Percentiles rank a stretch among this genome's conserved stretches.
phyloP scores from a whole-genome alignment of 805 yeast species.

The Kuraishia cidri region DNA sequence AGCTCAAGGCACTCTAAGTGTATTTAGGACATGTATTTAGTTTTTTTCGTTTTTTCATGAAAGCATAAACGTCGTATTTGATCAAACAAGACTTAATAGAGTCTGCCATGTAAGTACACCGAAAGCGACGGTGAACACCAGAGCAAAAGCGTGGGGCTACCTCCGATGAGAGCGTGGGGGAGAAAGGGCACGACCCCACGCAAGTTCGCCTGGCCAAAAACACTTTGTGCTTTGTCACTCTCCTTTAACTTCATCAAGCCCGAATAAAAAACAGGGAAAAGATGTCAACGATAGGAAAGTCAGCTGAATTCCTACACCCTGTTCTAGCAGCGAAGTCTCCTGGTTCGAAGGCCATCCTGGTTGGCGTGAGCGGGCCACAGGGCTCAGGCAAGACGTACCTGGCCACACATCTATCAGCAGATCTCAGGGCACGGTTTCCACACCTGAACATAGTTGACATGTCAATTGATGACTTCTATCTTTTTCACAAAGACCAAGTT shows the following conservation, averaged over 20 bases:
- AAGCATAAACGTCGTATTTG: background rate
- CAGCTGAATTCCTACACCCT: background rate
- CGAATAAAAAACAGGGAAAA: no score
- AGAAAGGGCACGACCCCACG: no score
- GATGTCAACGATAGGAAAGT: background rate
- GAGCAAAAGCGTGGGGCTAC: no score
- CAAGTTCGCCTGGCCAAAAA: no score
- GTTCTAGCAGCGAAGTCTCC: background rate
- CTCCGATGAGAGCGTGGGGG: no score
- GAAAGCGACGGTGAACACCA: background rate
- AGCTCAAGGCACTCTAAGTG: constrained; percentile 52
- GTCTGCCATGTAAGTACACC: background rate
- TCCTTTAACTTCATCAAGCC: no score
- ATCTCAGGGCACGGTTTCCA: constrained; percentile 25
- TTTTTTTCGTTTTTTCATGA: no score
- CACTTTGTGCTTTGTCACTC: no score
- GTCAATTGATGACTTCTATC: constrained; percentile 84
- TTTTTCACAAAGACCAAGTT: constrained; percentile 54
- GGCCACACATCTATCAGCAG: constrained; percentile 27
- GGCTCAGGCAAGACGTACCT: constrained; percentile 71
- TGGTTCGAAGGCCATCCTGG: constrained; percentile 11
- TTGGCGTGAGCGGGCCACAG: constrained; percentile 65
- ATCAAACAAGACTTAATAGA: background rate
- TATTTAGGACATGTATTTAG: background rate
- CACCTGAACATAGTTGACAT: constrained; percentile 31